These are phyloP conservation scores for Phytophthora ohioensis DNA, from an alignment of 352 stramenopile genomes.

Conservation along the genomic window DNA sequence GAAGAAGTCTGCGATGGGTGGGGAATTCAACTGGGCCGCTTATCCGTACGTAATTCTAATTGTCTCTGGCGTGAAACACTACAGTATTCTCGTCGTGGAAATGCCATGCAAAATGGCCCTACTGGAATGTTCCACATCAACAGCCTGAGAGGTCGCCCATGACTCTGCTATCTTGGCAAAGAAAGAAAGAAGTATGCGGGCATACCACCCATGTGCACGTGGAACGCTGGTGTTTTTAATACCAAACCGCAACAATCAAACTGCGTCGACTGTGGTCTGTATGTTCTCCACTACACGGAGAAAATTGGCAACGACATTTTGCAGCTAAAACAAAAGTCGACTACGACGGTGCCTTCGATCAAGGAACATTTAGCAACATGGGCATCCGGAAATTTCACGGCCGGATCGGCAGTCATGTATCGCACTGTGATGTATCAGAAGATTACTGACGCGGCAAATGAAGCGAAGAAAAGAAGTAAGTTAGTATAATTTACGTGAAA, in stretches of 20 bases:
- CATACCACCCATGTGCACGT: background rate
- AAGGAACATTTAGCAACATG: background rate
- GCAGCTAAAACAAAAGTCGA: background rate
- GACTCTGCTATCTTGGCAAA: background rate
- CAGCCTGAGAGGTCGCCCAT: background rate
- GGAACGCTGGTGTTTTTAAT: background rate
- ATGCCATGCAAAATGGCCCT: background rate
- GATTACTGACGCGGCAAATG: background rate
- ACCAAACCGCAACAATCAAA: background rate
- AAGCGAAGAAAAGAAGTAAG: background rate
- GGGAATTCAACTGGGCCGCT: background rate
- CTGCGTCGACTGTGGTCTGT: background rate
- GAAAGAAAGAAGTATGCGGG: background rate
- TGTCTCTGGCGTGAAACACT: background rate
- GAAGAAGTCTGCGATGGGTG: background rate
- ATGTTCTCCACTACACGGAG: background rate
- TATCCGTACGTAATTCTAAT: background rate
- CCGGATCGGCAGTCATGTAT: background rate
- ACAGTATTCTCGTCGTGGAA: background rate
- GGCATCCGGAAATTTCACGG: background rate
- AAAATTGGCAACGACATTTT: background rate
- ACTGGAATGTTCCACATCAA: background rate
- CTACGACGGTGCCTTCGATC: background rate
- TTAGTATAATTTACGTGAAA: background rate
- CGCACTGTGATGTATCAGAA: background rate